A percentile compares a stretch with the other conserved stretches of the same genome.
These are phyloP conservation scores for Inga leiocalycina DNA, from an alignment of 306 rosid genomes.

Conservation along the genomic window DNA sequence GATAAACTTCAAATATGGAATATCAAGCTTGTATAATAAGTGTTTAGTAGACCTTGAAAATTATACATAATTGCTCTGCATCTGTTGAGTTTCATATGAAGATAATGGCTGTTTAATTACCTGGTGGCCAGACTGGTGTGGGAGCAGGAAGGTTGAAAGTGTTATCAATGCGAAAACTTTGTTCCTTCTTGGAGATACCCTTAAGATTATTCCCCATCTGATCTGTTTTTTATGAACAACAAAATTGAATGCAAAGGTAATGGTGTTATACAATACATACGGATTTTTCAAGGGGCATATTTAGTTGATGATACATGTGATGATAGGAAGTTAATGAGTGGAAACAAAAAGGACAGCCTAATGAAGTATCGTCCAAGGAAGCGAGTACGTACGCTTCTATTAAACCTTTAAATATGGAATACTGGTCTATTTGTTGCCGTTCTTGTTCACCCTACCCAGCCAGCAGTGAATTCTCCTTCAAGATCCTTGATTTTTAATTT, in stretches of 20 bases:
- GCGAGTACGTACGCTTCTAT: background rate
- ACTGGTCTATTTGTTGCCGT: background rate
- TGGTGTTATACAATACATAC: background rate
- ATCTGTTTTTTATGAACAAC: background rate
- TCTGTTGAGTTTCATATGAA: background rate
- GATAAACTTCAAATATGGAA: too few relatives aligned
- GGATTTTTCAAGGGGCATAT: conserved; percentile 31
- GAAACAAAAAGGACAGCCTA: background rate
- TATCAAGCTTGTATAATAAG: background rate
- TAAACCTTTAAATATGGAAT: background rate
- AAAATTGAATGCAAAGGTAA: background rate
- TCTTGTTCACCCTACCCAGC: background rate
- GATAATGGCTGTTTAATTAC: background rate
- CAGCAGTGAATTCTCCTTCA: background rate
- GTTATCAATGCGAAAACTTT: background rate
- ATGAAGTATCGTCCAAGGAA: conserved; percentile 43
- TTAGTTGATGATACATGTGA: background rate
- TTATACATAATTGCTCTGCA: background rate
- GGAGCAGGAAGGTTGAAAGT: background rate
- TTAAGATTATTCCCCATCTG: background rate
- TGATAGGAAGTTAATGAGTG: background rate
- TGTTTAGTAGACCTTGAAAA: background rate
- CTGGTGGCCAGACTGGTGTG: background rate
- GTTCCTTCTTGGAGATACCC: background rate
- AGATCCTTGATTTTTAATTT: background rate